Percentiles rank a stretch among this genome's conserved stretches.
Evolutionary conservation across 2,329 filamentous ascomycete species (phyloP).

Genomic region (Magnaporthales sp.): DNA sequence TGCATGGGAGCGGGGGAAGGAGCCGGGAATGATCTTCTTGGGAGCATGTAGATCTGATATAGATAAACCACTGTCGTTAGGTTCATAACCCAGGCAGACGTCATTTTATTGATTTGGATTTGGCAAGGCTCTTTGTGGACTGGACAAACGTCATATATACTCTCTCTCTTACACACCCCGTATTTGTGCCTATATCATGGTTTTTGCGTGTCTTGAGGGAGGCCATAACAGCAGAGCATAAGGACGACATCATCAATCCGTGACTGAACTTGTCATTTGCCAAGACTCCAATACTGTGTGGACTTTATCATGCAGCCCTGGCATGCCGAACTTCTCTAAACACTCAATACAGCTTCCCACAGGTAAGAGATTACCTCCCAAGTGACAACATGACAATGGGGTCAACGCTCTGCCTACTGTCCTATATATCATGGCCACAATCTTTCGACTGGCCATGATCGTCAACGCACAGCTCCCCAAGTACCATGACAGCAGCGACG

Average conservation of each 20-base stretch:
- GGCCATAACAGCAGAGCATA: no score
- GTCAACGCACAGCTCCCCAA: neutral
- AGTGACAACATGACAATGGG: neutral
- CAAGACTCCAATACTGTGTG: no score
- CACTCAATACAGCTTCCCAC: neutral
- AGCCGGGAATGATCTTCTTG: neutral
- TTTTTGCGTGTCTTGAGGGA: no score
- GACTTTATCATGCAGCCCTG: no score
- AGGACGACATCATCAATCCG: no score
- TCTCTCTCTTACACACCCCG: no score
- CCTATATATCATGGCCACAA: neutral
- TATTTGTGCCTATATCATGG: no score
- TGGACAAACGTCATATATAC: no score
- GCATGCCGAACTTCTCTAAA: neutral
- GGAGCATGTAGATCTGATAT: neutral
- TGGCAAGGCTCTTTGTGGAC: no score
- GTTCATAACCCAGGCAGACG: neutral
- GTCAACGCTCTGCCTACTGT: neutral
- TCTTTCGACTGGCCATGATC: neutral
- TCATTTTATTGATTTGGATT: neutral
- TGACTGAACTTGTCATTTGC: no score
- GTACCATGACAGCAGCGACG: neutral
- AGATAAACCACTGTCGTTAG: neutral
- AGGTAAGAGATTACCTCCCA: neutral
- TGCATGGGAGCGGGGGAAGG: neutral